Percentiles rank a stretch among this genome's conserved stretches.
These are phyloP conservation scores for Lindgomyces ingoldianus DNA, from an alignment of 495 filamentous ascomycete species.

Conservation along the genomic window DNA sequence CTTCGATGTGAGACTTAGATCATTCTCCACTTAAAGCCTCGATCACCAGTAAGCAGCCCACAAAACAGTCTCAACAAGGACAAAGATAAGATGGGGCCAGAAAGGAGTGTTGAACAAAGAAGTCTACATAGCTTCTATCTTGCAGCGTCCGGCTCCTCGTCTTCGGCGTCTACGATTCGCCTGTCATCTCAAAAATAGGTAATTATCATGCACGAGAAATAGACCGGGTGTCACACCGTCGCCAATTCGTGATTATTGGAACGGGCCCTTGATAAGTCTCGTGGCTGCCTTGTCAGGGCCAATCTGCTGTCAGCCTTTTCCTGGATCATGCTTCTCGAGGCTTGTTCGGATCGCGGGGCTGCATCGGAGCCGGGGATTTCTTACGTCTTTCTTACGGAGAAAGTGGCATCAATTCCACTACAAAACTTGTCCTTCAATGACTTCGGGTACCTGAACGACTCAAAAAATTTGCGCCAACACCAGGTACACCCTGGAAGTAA, in stretches of 20 bases:
- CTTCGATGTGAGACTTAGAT: background rate
- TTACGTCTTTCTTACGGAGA: background rate
- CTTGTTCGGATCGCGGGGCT: background rate
- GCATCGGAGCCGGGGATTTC: background rate
- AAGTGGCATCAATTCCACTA: too few species aligned
- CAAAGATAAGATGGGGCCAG: background rate
- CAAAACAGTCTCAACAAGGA: too few species aligned
- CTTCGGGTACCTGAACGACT: too few species aligned
- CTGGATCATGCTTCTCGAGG: background rate
- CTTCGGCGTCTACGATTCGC: background rate
- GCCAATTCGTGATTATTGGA: background rate
- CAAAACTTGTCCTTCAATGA: too few species aligned
- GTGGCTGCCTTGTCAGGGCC: slow-evolving; percentile 3
- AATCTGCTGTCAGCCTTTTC: background rate
- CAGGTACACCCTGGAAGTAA: too few species aligned
- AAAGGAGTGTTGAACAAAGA: too few species aligned
- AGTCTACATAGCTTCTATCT: background rate
- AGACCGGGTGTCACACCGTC: background rate
- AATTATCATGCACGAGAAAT: background rate
- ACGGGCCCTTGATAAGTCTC: background rate
- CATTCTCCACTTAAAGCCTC: background rate
- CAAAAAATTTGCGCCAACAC: too few species aligned
- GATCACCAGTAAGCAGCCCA: too few species aligned
- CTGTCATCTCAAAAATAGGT: background rate
- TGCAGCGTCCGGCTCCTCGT: background rate